Conservation (phyloP, 768 basidiomycete species). For the Trametes elegans region DNA sequence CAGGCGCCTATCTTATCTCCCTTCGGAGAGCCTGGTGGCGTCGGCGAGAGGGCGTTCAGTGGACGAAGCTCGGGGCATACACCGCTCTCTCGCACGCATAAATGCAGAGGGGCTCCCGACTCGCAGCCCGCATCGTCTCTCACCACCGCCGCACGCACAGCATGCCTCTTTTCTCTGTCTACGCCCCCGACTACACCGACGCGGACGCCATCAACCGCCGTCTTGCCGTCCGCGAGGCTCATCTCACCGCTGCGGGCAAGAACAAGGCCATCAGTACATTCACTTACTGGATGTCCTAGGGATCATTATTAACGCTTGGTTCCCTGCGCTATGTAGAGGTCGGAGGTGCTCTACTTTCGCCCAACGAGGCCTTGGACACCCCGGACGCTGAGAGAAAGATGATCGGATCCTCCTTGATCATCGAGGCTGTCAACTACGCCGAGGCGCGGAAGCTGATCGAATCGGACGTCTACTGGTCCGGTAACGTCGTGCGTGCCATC, state of each 20-base stretch:
- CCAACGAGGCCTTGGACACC: constrained; percentile 19
- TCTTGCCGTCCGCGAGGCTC: constrained; percentile 50
- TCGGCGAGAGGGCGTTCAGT: not conserved
- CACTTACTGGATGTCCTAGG: not conserved
- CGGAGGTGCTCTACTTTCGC: constrained; percentile 22
- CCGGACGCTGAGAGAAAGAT: constrained; percentile 48
- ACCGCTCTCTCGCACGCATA: not conserved
- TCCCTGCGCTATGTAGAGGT: constrained; percentile 7
- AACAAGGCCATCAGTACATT: constrained; percentile 49
- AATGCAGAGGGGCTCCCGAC: not conserved
- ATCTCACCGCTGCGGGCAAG: constrained; percentile 45
- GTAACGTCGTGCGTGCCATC: constrained; percentile 39
- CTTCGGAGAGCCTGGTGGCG: too few species aligned
- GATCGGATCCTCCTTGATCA: constrained; percentile 55
- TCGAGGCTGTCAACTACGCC: constrained; percentile 52
- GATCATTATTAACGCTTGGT: not conserved
- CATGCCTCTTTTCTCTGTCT: constrained; percentile 47
- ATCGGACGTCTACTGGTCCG: constrained; percentile 41
- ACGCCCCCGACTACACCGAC: constrained; percentile 65
- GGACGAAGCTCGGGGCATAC: not conserved
- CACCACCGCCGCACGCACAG: not conserved
- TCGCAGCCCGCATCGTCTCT: not conserved
- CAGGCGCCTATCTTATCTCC: constrained; percentile 10
- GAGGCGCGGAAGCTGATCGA: constrained; percentile 40
- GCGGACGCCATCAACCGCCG: constrained; percentile 57